Conservation (phyloP, 169 alveolate genomes). For the Ichthyophthirius multifiliis region DNA sequence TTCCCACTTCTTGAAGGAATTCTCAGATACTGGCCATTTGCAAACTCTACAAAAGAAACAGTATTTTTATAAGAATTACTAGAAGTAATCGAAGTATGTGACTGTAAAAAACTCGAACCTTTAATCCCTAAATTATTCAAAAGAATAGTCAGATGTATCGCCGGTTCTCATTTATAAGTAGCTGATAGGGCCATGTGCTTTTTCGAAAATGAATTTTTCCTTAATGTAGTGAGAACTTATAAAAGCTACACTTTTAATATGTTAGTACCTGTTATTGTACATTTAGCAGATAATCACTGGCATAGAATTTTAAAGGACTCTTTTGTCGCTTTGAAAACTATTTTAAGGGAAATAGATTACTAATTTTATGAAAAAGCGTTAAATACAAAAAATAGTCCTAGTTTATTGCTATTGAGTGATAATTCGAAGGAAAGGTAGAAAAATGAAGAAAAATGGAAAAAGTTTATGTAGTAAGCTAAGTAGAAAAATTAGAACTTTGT, state of each 20-base stretch:
- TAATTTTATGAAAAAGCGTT: conserved; percentile 79
- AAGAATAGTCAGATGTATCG: conserved; percentile 78
- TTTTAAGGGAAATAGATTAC: conserved; percentile 80
- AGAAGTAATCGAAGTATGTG: conserved; percentile 88
- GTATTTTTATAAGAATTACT: conserved; percentile 94
- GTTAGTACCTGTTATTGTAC: conserved; percentile 75
- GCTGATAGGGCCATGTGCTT: conserved; percentile 88
- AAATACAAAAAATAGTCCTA: conserved; percentile 36
- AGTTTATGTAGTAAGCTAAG: conserved; percentile 41
- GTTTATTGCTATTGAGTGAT: conserved; percentile 29
- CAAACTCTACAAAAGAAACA: conserved; percentile 93
- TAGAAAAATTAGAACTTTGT: conserved; percentile 35
- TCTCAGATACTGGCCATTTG: conserved; percentile 97
- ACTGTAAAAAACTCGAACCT: conserved; percentile 64
- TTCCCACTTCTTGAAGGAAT: conserved; percentile 90
- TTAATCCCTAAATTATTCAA: conserved; percentile 71
- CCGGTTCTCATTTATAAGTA: conserved; percentile 83
- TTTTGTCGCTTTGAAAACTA: conserved; percentile 75
- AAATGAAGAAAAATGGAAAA: conserved; percentile 71
- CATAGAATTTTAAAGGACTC: conserved; percentile 77
- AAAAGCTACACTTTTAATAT: conserved; percentile 78
- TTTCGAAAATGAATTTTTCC: conserved; percentile 81
- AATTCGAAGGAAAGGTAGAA: conserved; percentile 56
- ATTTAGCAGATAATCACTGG: conserved; percentile 86
- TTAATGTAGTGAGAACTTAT: conserved; percentile 69